Conservation (phyloP, 2,329 filamentous ascomycete species). For the Ophiostoma ulmi region DNA sequence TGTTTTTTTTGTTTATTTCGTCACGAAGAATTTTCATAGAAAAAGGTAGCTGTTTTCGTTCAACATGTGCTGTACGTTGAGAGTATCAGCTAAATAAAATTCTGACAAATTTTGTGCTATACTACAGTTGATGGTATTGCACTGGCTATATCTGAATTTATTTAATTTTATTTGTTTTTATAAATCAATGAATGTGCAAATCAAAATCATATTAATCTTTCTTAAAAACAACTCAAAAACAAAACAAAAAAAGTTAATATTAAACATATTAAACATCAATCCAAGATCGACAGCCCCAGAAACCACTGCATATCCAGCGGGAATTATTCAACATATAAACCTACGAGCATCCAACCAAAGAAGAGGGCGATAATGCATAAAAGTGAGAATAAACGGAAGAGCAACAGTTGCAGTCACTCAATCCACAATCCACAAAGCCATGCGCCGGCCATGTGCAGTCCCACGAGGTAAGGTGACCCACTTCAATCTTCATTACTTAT, state of each 20-base stretch:
- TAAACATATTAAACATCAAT: not conserved
- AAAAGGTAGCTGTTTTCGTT: no score
- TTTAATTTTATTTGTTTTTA: no score
- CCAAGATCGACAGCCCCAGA: not conserved
- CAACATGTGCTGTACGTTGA: no score
- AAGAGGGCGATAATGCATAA: not conserved
- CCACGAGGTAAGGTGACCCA: not conserved
- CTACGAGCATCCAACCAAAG: not conserved
- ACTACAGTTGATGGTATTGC: no score
- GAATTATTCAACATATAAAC: not conserved
- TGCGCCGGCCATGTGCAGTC: not conserved
- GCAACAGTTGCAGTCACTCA: not conserved
- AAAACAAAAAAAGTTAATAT: not conserved
- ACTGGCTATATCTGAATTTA: no score
- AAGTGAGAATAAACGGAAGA: not conserved
- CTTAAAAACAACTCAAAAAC: no score
- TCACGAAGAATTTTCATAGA: no score
- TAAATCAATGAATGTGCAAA: no score
- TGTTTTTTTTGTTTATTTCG: no score
- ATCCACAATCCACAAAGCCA: not conserved
- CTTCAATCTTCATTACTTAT: not conserved
- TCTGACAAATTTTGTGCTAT: no score
- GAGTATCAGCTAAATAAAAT: no score
- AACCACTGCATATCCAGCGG: not conserved
- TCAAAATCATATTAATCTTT: no score